Evolutionary conservation across 495 filamentous ascomycete genomes (phyloP).

Genomic region (Aspergillus saccharolyticus): DNA sequence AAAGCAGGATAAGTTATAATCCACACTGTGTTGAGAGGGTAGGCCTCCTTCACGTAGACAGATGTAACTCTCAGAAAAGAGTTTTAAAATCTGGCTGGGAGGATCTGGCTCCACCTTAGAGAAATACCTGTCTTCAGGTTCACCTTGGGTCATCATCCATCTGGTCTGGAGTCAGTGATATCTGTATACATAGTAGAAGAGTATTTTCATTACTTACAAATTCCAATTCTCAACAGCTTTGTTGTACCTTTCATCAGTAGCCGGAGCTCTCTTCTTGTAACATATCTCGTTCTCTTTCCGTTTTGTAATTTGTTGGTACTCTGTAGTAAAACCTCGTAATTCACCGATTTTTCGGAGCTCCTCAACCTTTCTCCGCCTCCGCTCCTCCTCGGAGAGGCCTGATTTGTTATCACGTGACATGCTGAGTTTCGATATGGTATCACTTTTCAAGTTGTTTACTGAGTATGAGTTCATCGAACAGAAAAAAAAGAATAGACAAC

Average conservation of each 20-base stretch:
- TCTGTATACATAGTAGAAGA: constrained; percentile 1
- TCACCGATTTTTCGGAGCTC: constrained; percentile 8
- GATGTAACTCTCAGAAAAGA: constrained; percentile 6
- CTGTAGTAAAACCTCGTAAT: constrained; percentile 2
- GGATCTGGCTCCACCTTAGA: not conserved
- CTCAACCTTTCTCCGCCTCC: constrained; percentile 5
- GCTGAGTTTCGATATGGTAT: too few species aligned
- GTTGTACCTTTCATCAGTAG: constrained; percentile 4
- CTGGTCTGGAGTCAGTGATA: not conserved
- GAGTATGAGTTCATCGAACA: not conserved
- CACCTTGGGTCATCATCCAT: constrained; percentile 7
- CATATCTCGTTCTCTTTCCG: constrained; percentile 6
- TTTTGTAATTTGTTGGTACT: constrained; percentile 4
- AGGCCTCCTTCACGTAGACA: not conserved
- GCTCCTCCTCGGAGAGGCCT: not conserved
- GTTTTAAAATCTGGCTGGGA: constrained; percentile 3
- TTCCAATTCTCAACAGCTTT: constrained; percentile 7
- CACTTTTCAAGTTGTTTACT: not conserved
- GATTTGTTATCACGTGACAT: constrained; percentile 1
- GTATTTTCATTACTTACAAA: not conserved
- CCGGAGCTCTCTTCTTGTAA: constrained; percentile 3
- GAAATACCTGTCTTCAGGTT: constrained; percentile 7
- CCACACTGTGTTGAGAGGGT: not conserved
- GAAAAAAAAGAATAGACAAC: constrained; percentile 3
- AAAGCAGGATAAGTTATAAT: constrained; percentile 7